Evolutionary conservation across 139 green algal genomes (phyloP), one percentile per base, ranked within the genome.

Genomic region (Volvox reticuliferus): DNA sequence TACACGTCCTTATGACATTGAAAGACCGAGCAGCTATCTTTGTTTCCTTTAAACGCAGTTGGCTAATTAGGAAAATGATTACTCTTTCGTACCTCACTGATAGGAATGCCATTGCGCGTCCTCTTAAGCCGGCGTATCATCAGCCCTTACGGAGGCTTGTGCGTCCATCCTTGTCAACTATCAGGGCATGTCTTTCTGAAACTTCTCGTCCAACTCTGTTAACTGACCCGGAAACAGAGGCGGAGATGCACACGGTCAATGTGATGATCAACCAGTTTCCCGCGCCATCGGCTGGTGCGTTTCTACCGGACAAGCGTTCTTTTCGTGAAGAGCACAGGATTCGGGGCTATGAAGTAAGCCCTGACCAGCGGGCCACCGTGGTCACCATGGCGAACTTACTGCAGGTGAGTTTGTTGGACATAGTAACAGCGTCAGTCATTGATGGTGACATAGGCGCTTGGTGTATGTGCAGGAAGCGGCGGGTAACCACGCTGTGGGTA

Each of bases 361-460:
- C 97, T 0, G 93, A 99, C 84, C 96, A 98, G 90, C 87, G 82
- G 0, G 94, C 95, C 0, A 96, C 95, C 65, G 96, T 99, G 14
- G 91, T 96, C 12, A 98, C 96, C 0, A 96, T 99, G 26, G 96
- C 96, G 18, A 99, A 98, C 86, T 89, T 99, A 26, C 81, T 99
- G 50, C 97, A 98, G 96, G 97, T 96, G 76, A 73, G 87, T 5
- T 16, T n/a, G 21, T 6, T 17, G 75, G 26, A 14, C 0, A 22
- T 37, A 1, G 3, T 61, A 61, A 28, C 24, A 55, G 13, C 24
- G 76, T 24, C 19, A 26, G 24, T 82, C 32, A n/a, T 82, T 28
- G 30, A 61, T 33, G 30, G 32, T 36, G 71, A 73, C 65, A 30
- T 73, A 73, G 2, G 2, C 65, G 21, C 44, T 55, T 55, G 44